Percentiles rank a stretch among this genome's conserved stretches.
Evolutionary conservation across 78 protist genomes (phyloP).

Genomic region (Dictyostelium purpureum): DNA sequence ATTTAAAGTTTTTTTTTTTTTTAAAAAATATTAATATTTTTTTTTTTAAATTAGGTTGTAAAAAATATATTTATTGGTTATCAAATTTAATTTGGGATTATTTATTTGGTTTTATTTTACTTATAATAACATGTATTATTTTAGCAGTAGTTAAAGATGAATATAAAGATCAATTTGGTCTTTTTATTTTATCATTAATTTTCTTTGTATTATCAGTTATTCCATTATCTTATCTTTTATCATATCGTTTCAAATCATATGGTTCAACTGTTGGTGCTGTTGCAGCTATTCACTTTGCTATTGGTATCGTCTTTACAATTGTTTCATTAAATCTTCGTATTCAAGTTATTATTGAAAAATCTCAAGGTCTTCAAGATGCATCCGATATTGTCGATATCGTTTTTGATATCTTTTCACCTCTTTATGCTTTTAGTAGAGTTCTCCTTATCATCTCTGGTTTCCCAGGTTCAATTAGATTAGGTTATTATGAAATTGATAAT

Average conservation of each 20-base stretch:
- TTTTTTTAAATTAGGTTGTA: too few relatives aligned
- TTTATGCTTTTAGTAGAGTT: constrained; percentile 22
- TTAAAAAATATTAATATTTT: too few relatives aligned
- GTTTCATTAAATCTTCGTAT: background rate
- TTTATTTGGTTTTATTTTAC: constrained; percentile 15
- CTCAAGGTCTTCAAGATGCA: background rate
- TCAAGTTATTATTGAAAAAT: background rate
- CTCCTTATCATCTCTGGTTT: background rate
- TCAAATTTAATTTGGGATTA: constrained; percentile 67
- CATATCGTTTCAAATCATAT: constrained; percentile 14
- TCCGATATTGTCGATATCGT: constrained; percentile 4
- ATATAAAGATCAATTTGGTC: constrained; percentile 27
- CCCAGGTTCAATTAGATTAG: constrained; percentile 17
- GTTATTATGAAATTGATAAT: background rate
- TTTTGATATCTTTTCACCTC: constrained; percentile 34
- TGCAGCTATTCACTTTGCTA: constrained; percentile 25
- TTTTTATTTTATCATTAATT: constrained; percentile 14
- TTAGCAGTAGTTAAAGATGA: constrained; percentile 5
- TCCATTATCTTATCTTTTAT: constrained; percentile 45
- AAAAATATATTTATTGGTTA: constrained; percentile 47
- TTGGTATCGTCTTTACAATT: constrained; percentile 17
- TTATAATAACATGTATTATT: background rate
- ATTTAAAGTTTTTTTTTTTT: too few relatives aligned
- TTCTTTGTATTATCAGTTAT: constrained; percentile 5
- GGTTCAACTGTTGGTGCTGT: constrained; percentile 58